Evolutionary conservation across 139 green algal genomes (phyloP).

Genomic region (Volvox reticuliferus): DNA sequence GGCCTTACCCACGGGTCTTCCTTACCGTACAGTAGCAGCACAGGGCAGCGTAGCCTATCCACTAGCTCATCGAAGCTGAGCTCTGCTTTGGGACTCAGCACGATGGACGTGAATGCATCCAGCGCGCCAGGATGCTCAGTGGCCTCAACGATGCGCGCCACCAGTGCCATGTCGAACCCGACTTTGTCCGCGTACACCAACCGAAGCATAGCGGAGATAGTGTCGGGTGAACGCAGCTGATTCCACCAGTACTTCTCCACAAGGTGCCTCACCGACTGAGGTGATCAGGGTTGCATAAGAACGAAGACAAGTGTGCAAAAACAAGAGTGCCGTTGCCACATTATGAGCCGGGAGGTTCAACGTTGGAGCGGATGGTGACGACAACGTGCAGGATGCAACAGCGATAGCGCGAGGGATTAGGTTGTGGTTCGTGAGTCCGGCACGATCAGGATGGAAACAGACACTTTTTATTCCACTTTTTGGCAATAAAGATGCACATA

Average conservation of each 20-base stretch:
- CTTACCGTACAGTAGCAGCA: constrained; percentile 51
- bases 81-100: constrained; percentile 61
- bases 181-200: constrained; percentile 70
- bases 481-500: too few species aligned
- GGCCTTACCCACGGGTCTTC: constrained; percentile 83
- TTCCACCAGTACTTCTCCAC: constrained; percentile 60
- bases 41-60: constrained; percentile 36
- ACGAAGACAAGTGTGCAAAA: too few species aligned
- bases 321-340: too few species aligned
- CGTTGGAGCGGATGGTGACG: too few species aligned
- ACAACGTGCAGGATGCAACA: too few species aligned
- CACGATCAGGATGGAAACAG: too few species aligned
- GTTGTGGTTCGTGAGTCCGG: too few species aligned
- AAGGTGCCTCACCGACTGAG: constrained; percentile 40
- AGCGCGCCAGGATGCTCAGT: constrained; percentile 68
- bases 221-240: constrained; percentile 53
- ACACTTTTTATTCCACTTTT: too few species aligned
- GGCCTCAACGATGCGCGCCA: constrained; percentile 51
- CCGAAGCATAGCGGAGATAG: constrained; percentile 55
- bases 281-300: too few species aligned
- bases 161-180: constrained; percentile 31
- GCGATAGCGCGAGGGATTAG: too few species aligned
- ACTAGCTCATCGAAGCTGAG: constrained; percentile 69
- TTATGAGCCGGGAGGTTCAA: too few species aligned
- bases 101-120: constrained; percentile 72